phyloP scores from a whole-genome alignment of 2,329 filamentous ascomycete species.

The Periconia macrospinosa region DNA sequence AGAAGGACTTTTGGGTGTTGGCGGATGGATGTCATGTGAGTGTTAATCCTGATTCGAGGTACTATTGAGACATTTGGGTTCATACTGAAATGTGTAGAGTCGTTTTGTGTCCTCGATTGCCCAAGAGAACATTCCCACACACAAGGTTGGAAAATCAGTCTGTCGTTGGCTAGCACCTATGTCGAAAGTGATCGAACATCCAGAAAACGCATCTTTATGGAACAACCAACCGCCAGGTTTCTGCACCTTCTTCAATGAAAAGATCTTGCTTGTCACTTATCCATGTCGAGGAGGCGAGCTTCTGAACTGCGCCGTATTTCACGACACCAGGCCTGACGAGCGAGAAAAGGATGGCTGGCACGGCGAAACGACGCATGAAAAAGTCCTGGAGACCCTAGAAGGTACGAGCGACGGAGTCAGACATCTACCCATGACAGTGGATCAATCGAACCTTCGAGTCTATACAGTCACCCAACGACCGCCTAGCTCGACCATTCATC shows the following conservation, averaged over 20 bases:
- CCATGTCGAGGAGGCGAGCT: conserved; percentile 11
- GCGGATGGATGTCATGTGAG: conserved; percentile 18
- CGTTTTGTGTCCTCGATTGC: conserved; percentile 10
- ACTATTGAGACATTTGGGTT: background rate
- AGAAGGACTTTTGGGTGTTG: conserved; percentile 13
- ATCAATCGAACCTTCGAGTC: conserved; percentile 8
- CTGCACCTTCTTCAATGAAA: conserved; percentile 4
- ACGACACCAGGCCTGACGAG: conserved; percentile 13
- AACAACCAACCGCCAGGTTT: conserved; percentile 7
- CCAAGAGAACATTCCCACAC: conserved; percentile 7
- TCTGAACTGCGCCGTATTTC: conserved; percentile 18
- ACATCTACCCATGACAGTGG: conserved; percentile 4
- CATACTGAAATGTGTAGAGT: conserved; percentile 1
- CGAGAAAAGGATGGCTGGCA: conserved; percentile 11
- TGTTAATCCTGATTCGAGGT: background rate
- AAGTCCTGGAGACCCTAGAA: conserved; percentile 8
- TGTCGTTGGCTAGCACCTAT: conserved; percentile 16
- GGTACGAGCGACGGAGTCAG: conserved; percentile 5
- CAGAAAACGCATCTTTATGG: conserved; percentile 6
- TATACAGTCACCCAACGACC: conserved; percentile 17
- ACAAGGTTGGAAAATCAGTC: conserved; percentile 13
- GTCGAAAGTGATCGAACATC: conserved; percentile 8
- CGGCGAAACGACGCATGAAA: conserved; percentile 5
- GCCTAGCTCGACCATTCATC: conserved; percentile 1
- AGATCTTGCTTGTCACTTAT: conserved; percentile 13